Evolutionary conservation across 768 basidiomycete genomes (phyloP).

Genomic region (Trametes villosa): DNA sequence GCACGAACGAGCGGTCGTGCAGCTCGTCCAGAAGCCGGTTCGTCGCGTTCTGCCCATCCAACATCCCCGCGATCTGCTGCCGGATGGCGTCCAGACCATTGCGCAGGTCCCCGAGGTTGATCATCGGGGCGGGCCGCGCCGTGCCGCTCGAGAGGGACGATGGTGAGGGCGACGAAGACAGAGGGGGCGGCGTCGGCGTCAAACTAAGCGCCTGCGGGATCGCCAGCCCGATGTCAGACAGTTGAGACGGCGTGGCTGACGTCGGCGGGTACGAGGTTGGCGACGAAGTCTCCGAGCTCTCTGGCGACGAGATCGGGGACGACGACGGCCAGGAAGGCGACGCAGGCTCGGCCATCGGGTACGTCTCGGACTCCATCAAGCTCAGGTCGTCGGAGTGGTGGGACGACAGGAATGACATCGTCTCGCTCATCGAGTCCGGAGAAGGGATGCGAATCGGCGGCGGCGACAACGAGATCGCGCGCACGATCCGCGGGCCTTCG

Average conservation of each 20-base stretch:
- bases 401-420: conserved; percentile 53
- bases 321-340: conserved; percentile 43
- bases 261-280: conserved; percentile 16
- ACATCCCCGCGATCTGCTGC: conserved; percentile 60
- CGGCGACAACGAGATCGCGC: conserved; percentile 45
- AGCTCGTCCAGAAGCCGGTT: conserved; percentile 62
- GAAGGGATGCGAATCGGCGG: conserved; percentile 50
- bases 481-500: conserved; percentile 13
- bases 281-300: conserved; percentile 26
- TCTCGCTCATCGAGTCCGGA: conserved; percentile 37
- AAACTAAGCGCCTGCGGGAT: conserved; percentile 4
- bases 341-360: conserved; percentile 31
- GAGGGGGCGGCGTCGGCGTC: conserved; percentile 34
- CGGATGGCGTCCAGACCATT: conserved; percentile 61
- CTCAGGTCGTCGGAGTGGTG: conserved; percentile 77
- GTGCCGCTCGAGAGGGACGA: conserved; percentile 41
- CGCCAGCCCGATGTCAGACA: conserved; percentile 15
- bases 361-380: conserved; percentile 46
- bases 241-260: conserved; percentile 13
- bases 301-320: conserved; percentile 31
- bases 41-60: conserved; percentile 64
- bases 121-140: conserved; percentile 39
- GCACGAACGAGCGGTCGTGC: conserved; percentile 8
- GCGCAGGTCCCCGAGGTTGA: conserved; percentile 49
- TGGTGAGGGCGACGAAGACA: conserved; percentile 39